Percentiles rank a stretch among this genome's conserved stretches.
phyloP scores from a whole-genome alignment of 2,329 filamentous ascomycete species.

The Shiraia sp. region DNA sequence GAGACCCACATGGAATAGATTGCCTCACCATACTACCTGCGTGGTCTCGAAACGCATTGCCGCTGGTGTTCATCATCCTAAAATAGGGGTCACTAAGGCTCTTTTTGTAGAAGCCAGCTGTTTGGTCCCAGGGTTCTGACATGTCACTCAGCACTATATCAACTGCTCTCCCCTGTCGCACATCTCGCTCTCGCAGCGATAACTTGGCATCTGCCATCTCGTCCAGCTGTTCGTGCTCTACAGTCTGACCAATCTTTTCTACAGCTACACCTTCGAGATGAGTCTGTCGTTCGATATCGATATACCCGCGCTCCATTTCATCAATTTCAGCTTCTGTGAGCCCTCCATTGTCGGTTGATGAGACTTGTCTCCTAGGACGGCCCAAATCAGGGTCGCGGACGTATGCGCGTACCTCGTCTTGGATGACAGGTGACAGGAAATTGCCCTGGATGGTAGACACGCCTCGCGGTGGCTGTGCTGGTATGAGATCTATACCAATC shows the following conservation, averaged over 20 bases:
- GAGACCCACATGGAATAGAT: background rate
- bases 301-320: slow-evolving; percentile 59
- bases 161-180: slow-evolving; percentile 63
- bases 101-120: slow-evolving; percentile 76
- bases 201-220: slow-evolving; percentile 30
- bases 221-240: slow-evolving; percentile 18
- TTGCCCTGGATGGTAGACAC: slow-evolving; percentile 96
- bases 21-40: slow-evolving; percentile 84
- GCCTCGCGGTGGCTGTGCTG: slow-evolving; percentile 84
- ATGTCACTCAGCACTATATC: slow-evolving; percentile 98
- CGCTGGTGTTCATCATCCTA: slow-evolving; percentile 99
- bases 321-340: slow-evolving; percentile 47
- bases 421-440: slow-evolving; percentile 77
- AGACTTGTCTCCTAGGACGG: slow-evolving; percentile 48
- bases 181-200: slow-evolving; percentile 40
- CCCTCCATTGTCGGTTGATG: slow-evolving; percentile 28
- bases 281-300: slow-evolving; percentile 65
- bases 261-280: slow-evolving; percentile 35
- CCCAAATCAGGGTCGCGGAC: slow-evolving; percentile 67
- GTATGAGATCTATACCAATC: slow-evolving; percentile 91
- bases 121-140: slow-evolving; percentile 94
- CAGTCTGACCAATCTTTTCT: slow-evolving; percentile 17
- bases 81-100: slow-evolving; percentile 92
- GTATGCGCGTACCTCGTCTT: slow-evolving; percentile 75
- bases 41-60: slow-evolving; percentile 83